Base-by-base conservation (phyloP, 140 eudicot species). In the Senecio squalidus region DNA sequence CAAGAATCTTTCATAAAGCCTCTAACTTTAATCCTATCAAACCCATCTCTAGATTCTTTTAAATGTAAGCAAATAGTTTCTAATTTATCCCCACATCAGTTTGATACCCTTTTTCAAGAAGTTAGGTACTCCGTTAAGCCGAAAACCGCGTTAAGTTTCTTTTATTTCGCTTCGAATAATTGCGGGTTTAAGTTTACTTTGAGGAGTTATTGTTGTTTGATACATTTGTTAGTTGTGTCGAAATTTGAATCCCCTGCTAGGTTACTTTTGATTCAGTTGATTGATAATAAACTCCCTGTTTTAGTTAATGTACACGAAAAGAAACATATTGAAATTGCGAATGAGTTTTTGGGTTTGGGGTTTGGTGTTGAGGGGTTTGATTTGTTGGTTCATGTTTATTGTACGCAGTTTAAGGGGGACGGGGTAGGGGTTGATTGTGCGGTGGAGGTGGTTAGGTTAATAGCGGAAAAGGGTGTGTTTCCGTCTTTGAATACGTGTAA, bases 401-500 rank as follows among this genome's bases (percentile, higher is more conserved):
- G 76, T 21, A 70, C 74, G 10, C 80, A 85, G 46, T 73, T 89
- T 40, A 85, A 80, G 55, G 28, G 57, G 57, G 60, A 17, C 21
- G 86, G 88, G 11, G 61, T 28, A 13, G 89, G 90, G 4, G 73
- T 80, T 22, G 68, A 63, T 24, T 62, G 46, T 58, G 95, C 83
- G 0, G 43, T 71, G 31, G 89, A 89, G 61, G 87, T 76, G 27
- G 52, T 89, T 46, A 57, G 58, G 46, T 24, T 78, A 24, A 47
- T 89, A 15, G 67, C 76, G 0, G 46, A 59, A 21, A 78, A 64
- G 46, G 87, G 85, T 4, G 60, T 80, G 71, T 76, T 77, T 73
- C 95, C 95, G 0, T 85, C 97, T n/a, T 47, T 74, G 43, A 83
- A 36, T 56, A 89, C 94, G 26, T 77, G 90, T 65, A 78, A 39